Conservation (phyloP, 169 alveolate species). For the Perkinsus olseni region DNA sequence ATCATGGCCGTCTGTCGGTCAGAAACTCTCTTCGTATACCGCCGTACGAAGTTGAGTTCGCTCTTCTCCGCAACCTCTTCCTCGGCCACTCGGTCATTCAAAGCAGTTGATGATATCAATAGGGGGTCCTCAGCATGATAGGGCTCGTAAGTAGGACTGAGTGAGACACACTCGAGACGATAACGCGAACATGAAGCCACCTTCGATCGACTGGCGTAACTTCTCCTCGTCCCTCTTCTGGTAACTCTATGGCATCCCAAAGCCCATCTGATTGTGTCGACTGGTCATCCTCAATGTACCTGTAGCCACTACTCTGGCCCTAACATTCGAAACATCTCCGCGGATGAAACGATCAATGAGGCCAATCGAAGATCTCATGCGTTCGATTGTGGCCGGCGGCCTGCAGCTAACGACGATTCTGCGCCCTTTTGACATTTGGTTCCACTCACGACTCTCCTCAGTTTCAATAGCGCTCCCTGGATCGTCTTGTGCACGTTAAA, state of each 20-base stretch:
- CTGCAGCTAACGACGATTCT: too few relatives aligned
- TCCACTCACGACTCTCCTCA: too few relatives aligned
- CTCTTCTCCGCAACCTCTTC: neutral
- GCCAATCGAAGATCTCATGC: too few relatives aligned
- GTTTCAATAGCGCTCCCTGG: too few relatives aligned
- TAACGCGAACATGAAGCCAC: neutral
- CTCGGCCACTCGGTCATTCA: neutral
- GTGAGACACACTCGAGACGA: neutral
- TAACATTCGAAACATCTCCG: too few relatives aligned
- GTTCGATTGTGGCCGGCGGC: too few relatives aligned
- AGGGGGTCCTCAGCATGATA: neutral
- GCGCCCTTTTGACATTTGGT: too few relatives aligned
- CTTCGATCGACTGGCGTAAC: neutral
- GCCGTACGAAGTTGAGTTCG: neutral
- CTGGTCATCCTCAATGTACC: neutral
- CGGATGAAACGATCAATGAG: too few relatives aligned
- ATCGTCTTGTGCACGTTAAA: too few relatives aligned
- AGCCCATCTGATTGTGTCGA: neutral
- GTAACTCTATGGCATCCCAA: neutral
- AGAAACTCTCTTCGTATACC: neutral
- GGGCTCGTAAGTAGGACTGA: neutral
- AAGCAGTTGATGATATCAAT: neutral
- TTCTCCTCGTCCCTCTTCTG: neutral
- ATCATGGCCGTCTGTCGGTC: neutral
- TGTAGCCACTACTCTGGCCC: neutral